Percentiles rank a stretch among this genome's conserved stretches.
These are phyloP conservation scores for Rhipidocladum racemiflorum DNA, from an alignment of 176 grass and related monocot species.

Conservation along the genomic window DNA sequence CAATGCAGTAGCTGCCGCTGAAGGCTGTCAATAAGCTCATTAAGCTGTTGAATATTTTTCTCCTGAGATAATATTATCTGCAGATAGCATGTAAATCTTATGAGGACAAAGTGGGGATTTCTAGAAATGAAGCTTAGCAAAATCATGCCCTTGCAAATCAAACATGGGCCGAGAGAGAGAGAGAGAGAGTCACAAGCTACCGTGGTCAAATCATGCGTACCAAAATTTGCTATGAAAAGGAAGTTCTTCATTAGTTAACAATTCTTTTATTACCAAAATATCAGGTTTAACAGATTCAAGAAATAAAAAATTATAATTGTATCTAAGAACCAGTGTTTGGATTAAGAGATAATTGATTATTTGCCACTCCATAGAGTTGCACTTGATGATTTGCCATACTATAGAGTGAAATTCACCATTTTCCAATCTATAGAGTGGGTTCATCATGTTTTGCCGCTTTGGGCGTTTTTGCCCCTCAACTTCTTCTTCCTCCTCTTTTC, in stretches of 20 bases:
- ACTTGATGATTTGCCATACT: too few species aligned
- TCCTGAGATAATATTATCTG: slow-evolving; percentile 76
- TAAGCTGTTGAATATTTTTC: slow-evolving; percentile 69
- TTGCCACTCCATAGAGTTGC: too few species aligned
- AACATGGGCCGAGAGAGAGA: not conserved
- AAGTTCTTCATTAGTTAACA: not conserved
- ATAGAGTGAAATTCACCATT: too few species aligned
- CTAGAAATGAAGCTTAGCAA: not conserved
- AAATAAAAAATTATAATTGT: not conserved
- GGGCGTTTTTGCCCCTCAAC: too few species aligned
- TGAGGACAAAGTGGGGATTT: not conserved
- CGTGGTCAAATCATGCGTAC: not conserved
- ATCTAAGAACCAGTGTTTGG: not conserved
- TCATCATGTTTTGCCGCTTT: too few species aligned
- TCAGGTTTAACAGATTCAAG: not conserved
- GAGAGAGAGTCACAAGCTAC: not conserved
- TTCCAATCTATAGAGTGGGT: too few species aligned
- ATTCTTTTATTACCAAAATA: not conserved
- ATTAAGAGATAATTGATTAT: too few species aligned
- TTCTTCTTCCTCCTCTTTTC: too few species aligned
- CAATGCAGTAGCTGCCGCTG: slow-evolving; percentile 73
- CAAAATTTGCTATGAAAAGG: not conserved
- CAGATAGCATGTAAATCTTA: not conserved
- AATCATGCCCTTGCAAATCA: not conserved
- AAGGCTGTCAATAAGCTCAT: slow-evolving; percentile 69